Base-by-base conservation (phyloP, 176 grass and related monocot species). In the Eremochloa ophiuroides region DNA sequence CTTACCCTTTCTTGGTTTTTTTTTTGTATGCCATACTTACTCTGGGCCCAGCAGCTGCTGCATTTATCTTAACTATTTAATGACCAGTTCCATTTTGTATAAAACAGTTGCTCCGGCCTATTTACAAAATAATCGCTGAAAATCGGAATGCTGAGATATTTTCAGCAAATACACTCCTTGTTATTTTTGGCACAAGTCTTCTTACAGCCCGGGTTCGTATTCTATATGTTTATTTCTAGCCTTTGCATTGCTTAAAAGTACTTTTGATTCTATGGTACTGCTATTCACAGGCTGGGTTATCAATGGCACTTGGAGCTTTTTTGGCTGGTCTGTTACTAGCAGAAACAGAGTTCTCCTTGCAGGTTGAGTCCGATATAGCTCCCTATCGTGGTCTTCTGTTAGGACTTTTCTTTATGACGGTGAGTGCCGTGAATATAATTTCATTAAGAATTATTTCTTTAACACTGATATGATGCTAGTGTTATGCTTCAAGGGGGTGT, bases 361-460 rank as follows among this genome's bases (percentile, higher is more conserved):
- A 99, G 83, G 96, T 99, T 37, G 96, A 99, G 65, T 99, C 96
- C 40, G 96, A 99, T 87, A 99, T 99, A 80, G 96, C 96, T 79
- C 96, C 96, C 56, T 99, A 95, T 55, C 96, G 96, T 86, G 96
- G 96, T 14, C 96, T 99, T 87, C 82, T 99, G 50, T 83, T 99
- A 66, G 96, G 96, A 22, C 89, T 99, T 65, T 99, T 99, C 92
- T 99, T 99, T 86, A 99, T 99, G 96, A 99, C 96, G 47, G 96
- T 99, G 82, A 88, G 96, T 79, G 25, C 53, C 0, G 1, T 73
- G 44, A 59, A 77, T 63, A 53, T 69, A 56, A 59, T 60, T 20
- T 13, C 26, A 62, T 66, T 31, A 73, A 73, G 71, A 60, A 44
- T 62, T 55, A 25, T 47, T 26, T 47, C 34, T 42, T 28, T 75